Evolutionary conservation across 768 basidiomycete species (phyloP).

Genomic region (Pleurotus cornucopiae): DNA sequence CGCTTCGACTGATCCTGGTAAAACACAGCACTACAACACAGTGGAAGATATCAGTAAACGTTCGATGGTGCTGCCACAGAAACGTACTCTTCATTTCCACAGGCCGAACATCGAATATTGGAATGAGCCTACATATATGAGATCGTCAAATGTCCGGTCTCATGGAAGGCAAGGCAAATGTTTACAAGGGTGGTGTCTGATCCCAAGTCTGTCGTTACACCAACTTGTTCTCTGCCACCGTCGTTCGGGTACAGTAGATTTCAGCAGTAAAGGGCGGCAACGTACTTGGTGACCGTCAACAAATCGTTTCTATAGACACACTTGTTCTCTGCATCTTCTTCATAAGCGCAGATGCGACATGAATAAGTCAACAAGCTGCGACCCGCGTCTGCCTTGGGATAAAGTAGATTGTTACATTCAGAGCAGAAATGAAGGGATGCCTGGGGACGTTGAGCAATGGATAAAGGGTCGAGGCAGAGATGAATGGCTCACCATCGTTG

Average conservation of each 20-base stretch:
- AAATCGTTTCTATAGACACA: slow-evolving; percentile 94
- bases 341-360: slow-evolving; percentile 86
- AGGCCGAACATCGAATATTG: slow-evolving; percentile 78
- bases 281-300: slow-evolving; percentile 87
- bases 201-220: slow-evolving; percentile 84
- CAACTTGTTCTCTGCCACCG: slow-evolving; percentile 77
- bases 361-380: slow-evolving; percentile 86
- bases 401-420: slow-evolving; percentile 93
- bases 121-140: slow-evolving; percentile 61
- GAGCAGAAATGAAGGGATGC: slow-evolving; percentile 87
- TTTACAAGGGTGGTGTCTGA: slow-evolving; percentile 84
- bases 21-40: slow-evolving; percentile 70
- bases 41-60: not conserved
- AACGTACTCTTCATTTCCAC: slow-evolving; percentile 80
- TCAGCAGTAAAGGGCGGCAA: slow-evolving; percentile 8
- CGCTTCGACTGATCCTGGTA: slow-evolving; percentile 98
- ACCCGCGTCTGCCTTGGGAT: slow-evolving; percentile 86
- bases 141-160: too few species aligned
- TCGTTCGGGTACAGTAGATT: not conserved
- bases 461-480: too few species aligned
- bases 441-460: slow-evolving; percentile 28
- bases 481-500: too few species aligned
- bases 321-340: slow-evolving; percentile 81
- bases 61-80: not conserved
- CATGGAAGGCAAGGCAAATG: slow-evolving; percentile 1